Conservation (phyloP, 2,329 filamentous ascomycete genomes). For the Metarhizium rileyi region DNA sequence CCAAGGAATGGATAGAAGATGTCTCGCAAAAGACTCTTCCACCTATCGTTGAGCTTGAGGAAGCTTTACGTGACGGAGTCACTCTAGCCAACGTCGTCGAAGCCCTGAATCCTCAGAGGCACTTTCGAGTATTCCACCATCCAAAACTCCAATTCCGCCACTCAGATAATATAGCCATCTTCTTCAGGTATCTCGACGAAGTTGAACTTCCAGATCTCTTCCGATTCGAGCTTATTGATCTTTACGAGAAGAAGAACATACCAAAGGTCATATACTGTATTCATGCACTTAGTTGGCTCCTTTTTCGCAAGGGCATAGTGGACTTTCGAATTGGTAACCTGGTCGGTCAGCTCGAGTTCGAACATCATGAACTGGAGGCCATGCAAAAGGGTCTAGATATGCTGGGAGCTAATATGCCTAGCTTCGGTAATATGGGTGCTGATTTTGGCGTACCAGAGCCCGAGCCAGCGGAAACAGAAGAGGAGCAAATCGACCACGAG, state of each 20-base stretch:
- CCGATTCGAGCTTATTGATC: slow-evolving; percentile 89
- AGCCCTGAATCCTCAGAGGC: slow-evolving; percentile 67
- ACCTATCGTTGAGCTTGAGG: slow-evolving; percentile 86
- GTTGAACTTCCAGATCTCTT: slow-evolving; percentile 91
- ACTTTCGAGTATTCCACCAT: slow-evolving; percentile 75
- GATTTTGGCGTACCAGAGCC: slow-evolving; percentile 78
- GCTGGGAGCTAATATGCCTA: slow-evolving; percentile 90
- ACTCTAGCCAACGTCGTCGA: slow-evolving; percentile 92
- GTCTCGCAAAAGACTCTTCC: slow-evolving; percentile 78
- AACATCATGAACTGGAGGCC: slow-evolving; percentile 92
- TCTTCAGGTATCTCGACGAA: slow-evolving; percentile 88
- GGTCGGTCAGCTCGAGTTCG: slow-evolving; percentile 92
- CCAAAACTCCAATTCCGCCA: slow-evolving; percentile 85
- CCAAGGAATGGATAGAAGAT: slow-evolving; percentile 97
- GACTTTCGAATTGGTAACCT: slow-evolving; percentile 95
- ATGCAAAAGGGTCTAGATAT: slow-evolving; percentile 97
- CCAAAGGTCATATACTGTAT: slow-evolving; percentile 99
- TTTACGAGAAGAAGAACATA: slow-evolving; percentile 99
- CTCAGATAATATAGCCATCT: slow-evolving; percentile 94
- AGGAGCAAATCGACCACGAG: slow-evolving; percentile 77
- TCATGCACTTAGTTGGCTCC: slow-evolving; percentile 92
- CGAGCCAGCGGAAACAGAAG: slow-evolving; percentile 77
- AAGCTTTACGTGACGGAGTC: slow-evolving; percentile 84
- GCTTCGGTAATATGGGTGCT: slow-evolving; percentile 93
- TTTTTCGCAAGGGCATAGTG: slow-evolving; percentile 89